Evolutionary conservation across 805 yeast genomes (phyloP), one percentile per base, ranked within the genome.

Genomic region (Zygoascus biomembranicola): DNA sequence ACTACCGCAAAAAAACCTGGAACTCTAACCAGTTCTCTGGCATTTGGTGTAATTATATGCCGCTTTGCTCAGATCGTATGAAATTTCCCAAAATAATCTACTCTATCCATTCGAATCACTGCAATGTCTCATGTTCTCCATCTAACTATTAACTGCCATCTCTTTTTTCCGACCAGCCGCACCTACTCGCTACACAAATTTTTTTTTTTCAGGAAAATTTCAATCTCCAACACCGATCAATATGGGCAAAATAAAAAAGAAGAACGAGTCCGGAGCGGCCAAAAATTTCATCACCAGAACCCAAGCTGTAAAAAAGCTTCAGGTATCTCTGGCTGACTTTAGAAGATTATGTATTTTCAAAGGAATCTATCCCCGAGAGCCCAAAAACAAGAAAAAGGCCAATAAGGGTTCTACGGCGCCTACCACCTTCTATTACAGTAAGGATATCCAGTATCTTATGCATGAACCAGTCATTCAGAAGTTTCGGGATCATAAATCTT

Each of bases 351-450:
- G 99, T 78, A 94, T 94, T 68, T 89, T 94, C 78, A 94, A 94
- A 71, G 99, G 99, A 51, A 90, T 94, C 59, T 94, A 89, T 68
- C 99, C 99, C 52, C 81, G 99, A 69, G 97, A 90, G 67, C 98
- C 98, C 47, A 77, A 90, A 63, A 89, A 88, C 72, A 94, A 90
- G 75, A 89, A 86, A 81, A 90, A 89, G 77, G 97, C 97, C 56
- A 92, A 90, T 72, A 94, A 89, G 72, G 98, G 99, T 20, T 87
- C 96, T n/a, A 88, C 97, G 8, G 95, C 95, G 26, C 96, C 96
- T 47, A 85, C 86, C 23, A 94, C 99, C 2, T 95, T 94, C 69
- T 94, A 94, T 73, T 92, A 90, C 69, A 70, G 85, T 59, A 94
- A 90, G 71, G 99, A 94, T 69, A 94, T 94, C 60, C 96, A 90